Evolutionary conservation across 768 basidiomycete genomes (phyloP).

Genomic region (Chalciporus pseudorubinellus): DNA sequence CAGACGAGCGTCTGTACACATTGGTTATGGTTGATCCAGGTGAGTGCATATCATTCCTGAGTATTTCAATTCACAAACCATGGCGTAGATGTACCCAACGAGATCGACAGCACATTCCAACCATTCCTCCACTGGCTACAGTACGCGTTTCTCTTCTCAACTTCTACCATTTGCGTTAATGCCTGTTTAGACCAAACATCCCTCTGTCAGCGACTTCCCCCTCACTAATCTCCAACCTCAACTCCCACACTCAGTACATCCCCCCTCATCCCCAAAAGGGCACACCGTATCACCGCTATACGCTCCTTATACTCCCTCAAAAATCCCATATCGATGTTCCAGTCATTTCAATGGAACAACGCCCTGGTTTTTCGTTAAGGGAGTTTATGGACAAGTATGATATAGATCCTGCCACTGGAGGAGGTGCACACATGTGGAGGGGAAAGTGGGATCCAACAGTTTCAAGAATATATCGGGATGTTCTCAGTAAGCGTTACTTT

Average conservation of each 20-base stretch:
- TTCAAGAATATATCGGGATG: constrained; percentile 58
- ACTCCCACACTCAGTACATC: constrained; percentile 70
- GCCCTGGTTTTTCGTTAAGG: constrained; percentile 65
- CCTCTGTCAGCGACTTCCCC: constrained; percentile 61
- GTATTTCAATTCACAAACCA: constrained; percentile 7
- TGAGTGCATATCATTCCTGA: constrained; percentile 35
- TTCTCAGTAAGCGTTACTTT: constrained; percentile 52
- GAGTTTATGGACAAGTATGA: constrained; percentile 56
- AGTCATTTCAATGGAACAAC: constrained; percentile 42
- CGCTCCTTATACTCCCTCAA: constrained; percentile 73
- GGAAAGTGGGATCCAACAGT: constrained; percentile 71
- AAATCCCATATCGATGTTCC: constrained; percentile 46
- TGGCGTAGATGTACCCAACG: constrained; percentile 77
- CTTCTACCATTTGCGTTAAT: background rate
- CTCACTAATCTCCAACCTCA: constrained; percentile 38
- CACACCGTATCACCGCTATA: constrained; percentile 89
- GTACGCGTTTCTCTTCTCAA: constrained; percentile 40
- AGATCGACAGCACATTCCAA: constrained; percentile 58
- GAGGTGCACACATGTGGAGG: constrained; percentile 83
- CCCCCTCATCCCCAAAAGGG: constrained; percentile 92
- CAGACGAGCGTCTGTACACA: constrained; percentile 79
- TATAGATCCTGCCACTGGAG: constrained; percentile 53
- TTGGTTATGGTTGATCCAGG: constrained; percentile 88
- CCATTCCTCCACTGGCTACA: constrained; percentile 85
- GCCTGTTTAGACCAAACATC: constrained; percentile 67